phyloP scores from a whole-genome alignment of 2,329 filamentous ascomycete species.

The Colletotrichum magnum region DNA sequence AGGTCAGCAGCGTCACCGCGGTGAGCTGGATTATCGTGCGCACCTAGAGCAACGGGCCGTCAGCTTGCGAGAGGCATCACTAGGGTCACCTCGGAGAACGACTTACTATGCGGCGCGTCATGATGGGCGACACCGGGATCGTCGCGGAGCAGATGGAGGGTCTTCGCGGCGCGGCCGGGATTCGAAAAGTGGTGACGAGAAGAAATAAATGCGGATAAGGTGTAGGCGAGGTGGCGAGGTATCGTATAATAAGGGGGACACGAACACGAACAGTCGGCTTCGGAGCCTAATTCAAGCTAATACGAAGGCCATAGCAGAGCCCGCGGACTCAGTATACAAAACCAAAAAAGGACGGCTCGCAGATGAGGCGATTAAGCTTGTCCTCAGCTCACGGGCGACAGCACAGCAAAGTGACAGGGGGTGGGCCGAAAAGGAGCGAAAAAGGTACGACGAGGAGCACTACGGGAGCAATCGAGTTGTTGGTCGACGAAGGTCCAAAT shows the following conservation, averaged over 20 bases:
- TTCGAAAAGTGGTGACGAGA: constrained; percentile 2
- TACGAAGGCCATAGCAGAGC: constrained; percentile 39
- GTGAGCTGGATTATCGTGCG: constrained; percentile 83
- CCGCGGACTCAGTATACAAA: constrained; percentile 16
- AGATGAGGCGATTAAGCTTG: constrained; percentile 30
- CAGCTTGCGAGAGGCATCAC: background rate
- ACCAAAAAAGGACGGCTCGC: background rate
- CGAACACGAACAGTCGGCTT: constrained; percentile 39
- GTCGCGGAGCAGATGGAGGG: constrained; percentile 17
- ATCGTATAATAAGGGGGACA: constrained; percentile 2
- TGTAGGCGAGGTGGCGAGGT: too few relatives aligned
- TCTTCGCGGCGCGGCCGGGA: constrained; percentile 6
- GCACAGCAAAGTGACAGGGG: constrained; percentile 25
- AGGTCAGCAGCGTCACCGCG: constrained; percentile 74
- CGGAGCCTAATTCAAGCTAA: constrained; percentile 38
- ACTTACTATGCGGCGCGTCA: constrained; percentile 45
- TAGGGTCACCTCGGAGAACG: too few relatives aligned
- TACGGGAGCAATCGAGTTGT: constrained; percentile 20
- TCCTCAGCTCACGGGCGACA: constrained; percentile 23
- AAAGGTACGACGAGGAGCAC: constrained; percentile 8
- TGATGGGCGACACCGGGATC: constrained; percentile 34
- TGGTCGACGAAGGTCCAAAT: constrained; percentile 26
- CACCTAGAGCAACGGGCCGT: constrained; percentile 56
- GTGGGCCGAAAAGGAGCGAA: constrained; percentile 30
- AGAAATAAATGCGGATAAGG: constrained; percentile 11